phyloP scores from a whole-genome alignment of 1,284 basidiomycete species.

The Uromyces viciae-fabae region DNA sequence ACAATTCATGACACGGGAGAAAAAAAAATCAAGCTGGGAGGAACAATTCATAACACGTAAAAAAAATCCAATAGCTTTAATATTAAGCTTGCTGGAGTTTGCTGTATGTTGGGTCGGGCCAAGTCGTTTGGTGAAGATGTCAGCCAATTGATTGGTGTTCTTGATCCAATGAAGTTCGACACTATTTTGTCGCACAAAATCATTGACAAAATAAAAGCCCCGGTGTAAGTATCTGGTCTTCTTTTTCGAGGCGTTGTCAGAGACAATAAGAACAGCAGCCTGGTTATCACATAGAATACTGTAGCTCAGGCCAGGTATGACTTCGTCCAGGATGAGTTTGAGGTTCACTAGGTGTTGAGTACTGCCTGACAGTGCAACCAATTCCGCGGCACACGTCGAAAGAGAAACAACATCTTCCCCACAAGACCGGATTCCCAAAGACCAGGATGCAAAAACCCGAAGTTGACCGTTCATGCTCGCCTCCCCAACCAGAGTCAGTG shows the following conservation, averaged over 20 bases:
- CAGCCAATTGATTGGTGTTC: not conserved
- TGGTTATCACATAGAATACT: conserved; percentile 17
- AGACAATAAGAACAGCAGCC: not conserved
- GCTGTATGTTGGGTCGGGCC: not conserved
- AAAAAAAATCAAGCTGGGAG: no score
- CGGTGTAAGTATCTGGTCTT: not conserved
- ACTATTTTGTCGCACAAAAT: not conserved
- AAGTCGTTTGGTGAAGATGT: conserved; percentile 21
- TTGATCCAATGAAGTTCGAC: not conserved
- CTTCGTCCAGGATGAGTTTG: not conserved
- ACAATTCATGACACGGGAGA: no score
- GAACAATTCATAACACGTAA: no score
- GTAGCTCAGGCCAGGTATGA: not conserved
- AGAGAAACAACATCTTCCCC: not conserved
- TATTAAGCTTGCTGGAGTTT: no score
- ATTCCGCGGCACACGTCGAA: not conserved
- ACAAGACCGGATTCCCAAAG: not conserved
- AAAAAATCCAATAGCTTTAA: no score
- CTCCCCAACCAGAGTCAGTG: not conserved
- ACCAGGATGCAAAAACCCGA: not conserved
- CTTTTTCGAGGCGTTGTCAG: conserved; percentile 9
- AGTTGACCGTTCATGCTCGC: not conserved
- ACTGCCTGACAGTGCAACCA: not conserved
- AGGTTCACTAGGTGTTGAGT: not conserved
- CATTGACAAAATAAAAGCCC: conserved; percentile 32